Evolutionary conservation across 1,284 basidiomycete species (phyloP).

Genomic region (Fomitiporia mediterranea): DNA sequence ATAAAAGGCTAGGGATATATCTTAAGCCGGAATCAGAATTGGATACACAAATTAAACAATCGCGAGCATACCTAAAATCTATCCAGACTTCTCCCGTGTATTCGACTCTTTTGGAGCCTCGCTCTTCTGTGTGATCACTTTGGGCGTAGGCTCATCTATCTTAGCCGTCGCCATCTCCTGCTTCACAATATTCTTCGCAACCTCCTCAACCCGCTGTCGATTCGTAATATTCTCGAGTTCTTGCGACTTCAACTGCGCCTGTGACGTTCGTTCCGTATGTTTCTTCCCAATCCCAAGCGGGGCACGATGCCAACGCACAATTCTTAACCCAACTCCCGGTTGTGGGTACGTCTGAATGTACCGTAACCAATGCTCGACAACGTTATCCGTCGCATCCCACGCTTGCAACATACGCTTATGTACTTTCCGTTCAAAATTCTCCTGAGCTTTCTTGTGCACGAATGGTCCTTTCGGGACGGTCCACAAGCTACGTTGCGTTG

Average conservation of each 20-base stretch:
- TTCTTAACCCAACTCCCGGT: slow-evolving; percentile 84
- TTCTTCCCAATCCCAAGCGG: slow-evolving; percentile 56
- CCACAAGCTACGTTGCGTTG: slow-evolving; percentile 77
- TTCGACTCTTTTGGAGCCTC: neutral
- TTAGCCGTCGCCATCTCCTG: slow-evolving; percentile 36
- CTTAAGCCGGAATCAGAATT: no score
- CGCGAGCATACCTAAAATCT: no score
- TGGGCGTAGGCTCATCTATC: neutral
- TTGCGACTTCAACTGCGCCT: slow-evolving; percentile 32
- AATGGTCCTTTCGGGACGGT: slow-evolving; percentile 88
- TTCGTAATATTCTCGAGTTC: slow-evolving; percentile 23
- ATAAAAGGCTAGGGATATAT: no score
- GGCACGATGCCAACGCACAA: slow-evolving; percentile 72
- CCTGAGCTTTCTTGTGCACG: slow-evolving; percentile 91
- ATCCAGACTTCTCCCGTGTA: neutral
- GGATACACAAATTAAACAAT: no score
- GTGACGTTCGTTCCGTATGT: slow-evolving; percentile 34
- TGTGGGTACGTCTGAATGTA: slow-evolving; percentile 79
- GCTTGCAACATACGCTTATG: slow-evolving; percentile 88
- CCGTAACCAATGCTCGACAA: slow-evolving; percentile 77
- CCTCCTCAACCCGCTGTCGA: slow-evolving; percentile 30
- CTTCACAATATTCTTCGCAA: slow-evolving; percentile 44
- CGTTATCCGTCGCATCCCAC: slow-evolving; percentile 80
- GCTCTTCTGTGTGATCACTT: slow-evolving; percentile 5
- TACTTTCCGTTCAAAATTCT: slow-evolving; percentile 88